A percentile compares a stretch with the other conserved stretches of the same genome.
These are phyloP conservation scores for Fonsecaea multimorphosa DNA, from an alignment of 2,329 filamentous ascomycete species.

Conservation along the genomic window DNA sequence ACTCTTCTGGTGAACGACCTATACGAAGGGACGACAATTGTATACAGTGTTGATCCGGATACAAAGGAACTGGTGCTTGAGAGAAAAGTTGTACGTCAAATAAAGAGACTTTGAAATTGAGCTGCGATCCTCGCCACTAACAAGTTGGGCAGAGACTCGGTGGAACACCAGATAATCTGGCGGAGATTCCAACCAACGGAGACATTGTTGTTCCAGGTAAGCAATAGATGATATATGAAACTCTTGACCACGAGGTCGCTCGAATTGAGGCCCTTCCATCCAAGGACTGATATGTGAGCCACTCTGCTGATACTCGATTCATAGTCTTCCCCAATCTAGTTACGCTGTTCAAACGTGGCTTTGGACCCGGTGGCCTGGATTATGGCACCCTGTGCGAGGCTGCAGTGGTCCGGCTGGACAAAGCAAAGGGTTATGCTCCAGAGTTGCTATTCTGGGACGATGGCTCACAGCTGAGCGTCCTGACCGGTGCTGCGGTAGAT, in stretches of 20 bases:
- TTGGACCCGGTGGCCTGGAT: slow-evolving; percentile 12
- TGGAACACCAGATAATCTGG: slow-evolving; percentile 8
- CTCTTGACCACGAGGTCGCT: background rate
- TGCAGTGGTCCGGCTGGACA: slow-evolving; percentile 11
- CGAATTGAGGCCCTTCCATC: background rate
- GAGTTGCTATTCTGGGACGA: slow-evolving; percentile 19
- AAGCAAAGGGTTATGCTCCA: slow-evolving; percentile 14
- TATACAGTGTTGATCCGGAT: slow-evolving; percentile 10
- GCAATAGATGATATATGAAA: background rate
- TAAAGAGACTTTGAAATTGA: too few species aligned
- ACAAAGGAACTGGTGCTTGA: slow-evolving; percentile 9
- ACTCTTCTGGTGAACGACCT: slow-evolving; percentile 10
- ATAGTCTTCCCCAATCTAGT: slow-evolving; percentile 18
- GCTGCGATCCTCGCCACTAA: background rate
- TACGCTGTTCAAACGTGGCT: slow-evolving; percentile 9
- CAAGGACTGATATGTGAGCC: background rate
- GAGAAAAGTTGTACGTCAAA: slow-evolving; percentile 5
- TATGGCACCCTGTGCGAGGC: slow-evolving; percentile 15
- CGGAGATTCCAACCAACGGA: slow-evolving; percentile 12
- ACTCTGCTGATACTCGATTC: background rate
- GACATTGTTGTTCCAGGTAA: slow-evolving; percentile 16
- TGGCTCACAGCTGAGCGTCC: slow-evolving; percentile 13
- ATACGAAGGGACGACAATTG: slow-evolving; percentile 9
- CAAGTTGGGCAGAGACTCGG: background rate
- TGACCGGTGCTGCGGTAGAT: slow-evolving; percentile 17